A percentile compares a stretch with the other conserved stretches of the same genome.
These are phyloP conservation scores for Ustulina deusta DNA, from an alignment of 2,329 filamentous ascomycete genomes.

Conservation along the genomic window DNA sequence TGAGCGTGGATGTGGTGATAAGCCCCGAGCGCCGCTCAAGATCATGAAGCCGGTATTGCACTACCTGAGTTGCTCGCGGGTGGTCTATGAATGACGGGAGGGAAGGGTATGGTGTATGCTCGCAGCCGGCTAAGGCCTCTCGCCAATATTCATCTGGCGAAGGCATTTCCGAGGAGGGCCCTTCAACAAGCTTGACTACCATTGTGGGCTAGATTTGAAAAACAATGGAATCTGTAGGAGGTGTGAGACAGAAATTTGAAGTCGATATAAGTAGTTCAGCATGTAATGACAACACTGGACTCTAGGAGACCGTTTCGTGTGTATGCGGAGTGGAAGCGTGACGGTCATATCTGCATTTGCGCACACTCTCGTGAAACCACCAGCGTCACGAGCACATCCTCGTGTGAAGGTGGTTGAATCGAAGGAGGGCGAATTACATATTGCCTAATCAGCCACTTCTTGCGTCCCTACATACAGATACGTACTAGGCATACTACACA, in stretches of 20 bases:
- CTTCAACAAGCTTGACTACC: background rate
- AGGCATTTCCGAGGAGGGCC: constrained; percentile 1
- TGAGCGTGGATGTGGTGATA: constrained; percentile 3
- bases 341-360: background rate
- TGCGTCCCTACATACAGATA: background rate
- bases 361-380: background rate
- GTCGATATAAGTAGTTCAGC: background rate
- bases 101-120: constrained; percentile 25
- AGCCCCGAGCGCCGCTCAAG: background rate
- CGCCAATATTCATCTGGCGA: constrained; percentile 20
- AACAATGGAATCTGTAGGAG: background rate
- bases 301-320: background rate
- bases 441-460: background rate
- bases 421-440: background rate
- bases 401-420: background rate
- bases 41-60: constrained; percentile 13
- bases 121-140: constrained; percentile 21
- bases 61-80: constrained; percentile 7
- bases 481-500: background rate
- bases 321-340: background rate
- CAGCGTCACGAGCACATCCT: no score
- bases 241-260: background rate
- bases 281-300: no score
- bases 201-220: background rate
- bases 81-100: constrained; percentile 15